Percentiles rank a stretch among this genome's conserved stretches.
Conservation (phyloP, 495 filamentous ascomycete species). For the Aspergillus funiculosus region DNA sequence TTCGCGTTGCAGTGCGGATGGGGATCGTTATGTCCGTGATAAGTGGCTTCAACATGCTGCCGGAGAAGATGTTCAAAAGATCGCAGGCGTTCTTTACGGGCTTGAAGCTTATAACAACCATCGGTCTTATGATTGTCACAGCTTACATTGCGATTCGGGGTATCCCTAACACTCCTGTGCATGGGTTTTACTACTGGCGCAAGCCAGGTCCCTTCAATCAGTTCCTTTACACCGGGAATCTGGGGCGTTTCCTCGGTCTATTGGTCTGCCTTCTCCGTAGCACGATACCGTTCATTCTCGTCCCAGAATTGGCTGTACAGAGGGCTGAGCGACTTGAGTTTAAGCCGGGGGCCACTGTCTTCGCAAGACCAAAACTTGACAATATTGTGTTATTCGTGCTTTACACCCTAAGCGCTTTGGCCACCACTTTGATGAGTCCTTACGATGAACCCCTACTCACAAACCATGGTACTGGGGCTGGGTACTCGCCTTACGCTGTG, state of each 20-base stretch:
- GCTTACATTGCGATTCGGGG: slow-evolving; percentile 65
- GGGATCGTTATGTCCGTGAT: slow-evolving; percentile 64
- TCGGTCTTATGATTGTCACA: slow-evolving; percentile 62
- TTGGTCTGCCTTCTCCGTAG: slow-evolving; percentile 56
- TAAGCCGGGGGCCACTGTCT: slow-evolving; percentile 29
- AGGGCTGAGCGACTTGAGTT: slow-evolving; percentile 42
- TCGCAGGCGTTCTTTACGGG: slow-evolving; percentile 73
- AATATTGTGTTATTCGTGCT: slow-evolving; percentile 44
- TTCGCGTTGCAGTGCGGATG: slow-evolving; percentile 64
- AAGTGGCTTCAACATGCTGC: slow-evolving; percentile 69
- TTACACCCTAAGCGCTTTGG: slow-evolving; percentile 55
- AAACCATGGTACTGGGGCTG: slow-evolving; percentile 46
- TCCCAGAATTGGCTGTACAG: slow-evolving; percentile 50
- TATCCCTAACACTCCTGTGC: slow-evolving; percentile 56
- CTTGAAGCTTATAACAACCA: slow-evolving; percentile 73
- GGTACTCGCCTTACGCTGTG: slow-evolving; percentile 33
- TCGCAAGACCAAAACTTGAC: slow-evolving; percentile 18
- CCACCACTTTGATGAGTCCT: slow-evolving; percentile 51
- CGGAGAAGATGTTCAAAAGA: slow-evolving; percentile 71
- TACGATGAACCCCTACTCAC: slow-evolving; percentile 50
- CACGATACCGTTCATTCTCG: slow-evolving; percentile 50
- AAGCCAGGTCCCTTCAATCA: slow-evolving; percentile 66
- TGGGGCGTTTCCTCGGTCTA: slow-evolving; percentile 66
- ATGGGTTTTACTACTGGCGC: slow-evolving; percentile 73
- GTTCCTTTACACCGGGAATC: slow-evolving; percentile 51